These are phyloP conservation scores for Urochloa ruziziensis DNA, from an alignment of 176 grass and related monocot species.

Conservation along the genomic window DNA sequence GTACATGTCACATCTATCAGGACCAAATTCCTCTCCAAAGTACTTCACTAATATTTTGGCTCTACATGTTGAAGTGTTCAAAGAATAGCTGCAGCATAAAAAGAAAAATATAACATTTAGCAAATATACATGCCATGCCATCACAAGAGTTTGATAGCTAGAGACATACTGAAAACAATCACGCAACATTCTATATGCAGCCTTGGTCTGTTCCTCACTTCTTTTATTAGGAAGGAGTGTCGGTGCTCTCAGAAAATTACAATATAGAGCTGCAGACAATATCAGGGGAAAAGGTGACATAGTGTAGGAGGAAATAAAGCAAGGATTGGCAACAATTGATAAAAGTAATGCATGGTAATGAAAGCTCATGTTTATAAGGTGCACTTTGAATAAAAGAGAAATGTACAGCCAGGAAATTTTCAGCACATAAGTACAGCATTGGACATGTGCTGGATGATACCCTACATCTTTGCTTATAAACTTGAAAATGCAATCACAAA, in stretches of 20 bases:
- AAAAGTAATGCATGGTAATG: conserved; percentile 1
- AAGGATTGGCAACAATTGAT: conserved; percentile 13
- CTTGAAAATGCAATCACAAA: neutral
- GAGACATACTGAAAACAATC: conserved; percentile 77
- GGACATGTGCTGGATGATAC: neutral
- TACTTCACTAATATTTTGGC: conserved; percentile 83
- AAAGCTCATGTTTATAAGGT: conserved; percentile 4
- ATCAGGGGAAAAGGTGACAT: neutral
- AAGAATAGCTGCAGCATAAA: conserved; percentile 73
- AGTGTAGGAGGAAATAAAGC: neutral
- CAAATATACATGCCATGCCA: neutral
- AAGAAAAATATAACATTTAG: conserved; percentile 19
- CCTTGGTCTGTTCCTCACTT: conserved; percentile 76
- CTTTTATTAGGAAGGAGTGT: conserved; percentile 93
- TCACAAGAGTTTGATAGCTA: conserved; percentile 1
- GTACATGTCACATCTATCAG: conserved; percentile 67
- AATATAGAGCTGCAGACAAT: conserved; percentile 67
- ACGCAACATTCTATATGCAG: conserved; percentile 80
- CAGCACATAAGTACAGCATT: neutral
- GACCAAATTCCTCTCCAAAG: conserved; percentile 79
- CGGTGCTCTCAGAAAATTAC: conserved; percentile 64
- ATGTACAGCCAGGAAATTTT: neutral
- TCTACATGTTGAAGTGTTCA: conserved; percentile 76
- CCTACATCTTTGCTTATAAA: neutral
- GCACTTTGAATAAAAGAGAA: neutral